Conservation (phyloP, 352 stramenopile genomes). For the Blastocystis sp. region DNA sequence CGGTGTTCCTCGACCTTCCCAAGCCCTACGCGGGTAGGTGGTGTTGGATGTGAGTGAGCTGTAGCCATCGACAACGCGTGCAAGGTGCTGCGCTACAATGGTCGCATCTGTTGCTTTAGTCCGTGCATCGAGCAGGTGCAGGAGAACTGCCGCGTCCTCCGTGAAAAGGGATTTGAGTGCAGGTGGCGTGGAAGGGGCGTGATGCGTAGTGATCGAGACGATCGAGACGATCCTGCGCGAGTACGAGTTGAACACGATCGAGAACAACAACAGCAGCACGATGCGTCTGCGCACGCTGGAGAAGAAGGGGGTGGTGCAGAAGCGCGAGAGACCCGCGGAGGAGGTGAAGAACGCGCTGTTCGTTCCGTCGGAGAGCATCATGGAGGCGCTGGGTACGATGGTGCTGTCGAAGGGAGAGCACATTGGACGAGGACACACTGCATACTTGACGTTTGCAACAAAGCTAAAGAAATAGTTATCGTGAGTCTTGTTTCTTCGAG, state of each 20-base stretch:
- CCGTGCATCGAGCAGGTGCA: conserved; percentile 99
- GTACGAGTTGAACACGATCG: conserved; percentile 73
- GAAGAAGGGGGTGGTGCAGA: not conserved
- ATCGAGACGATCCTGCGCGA: conserved; percentile 75
- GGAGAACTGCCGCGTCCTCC: conserved; percentile 82
- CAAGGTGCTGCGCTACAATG: conserved; percentile 88
- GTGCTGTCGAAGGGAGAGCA: conserved; percentile 60
- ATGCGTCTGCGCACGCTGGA: not conserved
- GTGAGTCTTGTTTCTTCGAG: not conserved
- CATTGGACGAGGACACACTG: conserved; percentile 65
- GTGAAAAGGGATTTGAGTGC: conserved; percentile 82
- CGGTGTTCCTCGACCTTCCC: conserved; percentile 96
- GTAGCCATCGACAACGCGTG: conserved; percentile 89
- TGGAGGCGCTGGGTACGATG: conserved; percentile 13
- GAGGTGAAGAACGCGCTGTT: conserved; percentile 43
- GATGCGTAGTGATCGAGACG: conserved; percentile 74
- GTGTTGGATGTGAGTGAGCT: not conserved
- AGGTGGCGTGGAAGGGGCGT: not conserved
- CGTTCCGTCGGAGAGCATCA: conserved; percentile 41
- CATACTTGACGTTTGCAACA: conserved; percentile 71
- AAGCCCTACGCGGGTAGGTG: conserved; percentile 86
- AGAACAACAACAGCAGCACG: conserved; percentile 72
- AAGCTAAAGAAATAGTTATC: conserved; percentile 54
- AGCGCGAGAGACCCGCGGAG: not conserved
- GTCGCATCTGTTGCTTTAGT: conserved; percentile 92